Evolutionary conservation across 2,329 filamentous ascomycete genomes (phyloP), one percentile per base, ranked within the genome.

Genomic region (Elsinoe ampelina): DNA sequence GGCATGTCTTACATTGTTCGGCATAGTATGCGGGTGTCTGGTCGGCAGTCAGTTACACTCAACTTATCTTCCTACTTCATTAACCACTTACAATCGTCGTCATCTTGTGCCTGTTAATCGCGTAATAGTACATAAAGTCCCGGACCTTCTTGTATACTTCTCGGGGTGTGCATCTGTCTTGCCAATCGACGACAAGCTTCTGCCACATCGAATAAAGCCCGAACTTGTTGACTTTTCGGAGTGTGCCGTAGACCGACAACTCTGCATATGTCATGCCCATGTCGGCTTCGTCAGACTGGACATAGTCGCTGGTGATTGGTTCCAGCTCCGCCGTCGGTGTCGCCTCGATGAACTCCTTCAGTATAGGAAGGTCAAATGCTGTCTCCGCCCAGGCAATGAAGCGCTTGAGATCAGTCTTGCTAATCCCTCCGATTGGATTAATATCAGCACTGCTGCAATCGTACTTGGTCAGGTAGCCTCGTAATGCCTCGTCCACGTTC

Each of bases 381-480:
- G 67, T 71, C 54, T 74, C 69, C 2, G 83, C 79, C 77, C 81
- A 89, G n/a, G 71, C 72, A 58, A 89, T 86, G 71, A 91, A 89
- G 8, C 77, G 71, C 67, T 86, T 87, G 1, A 89, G 72, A 63
- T 90, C 86, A 1, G 76, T 81, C 68, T 89, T 89, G 58, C 74
- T 77, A 57, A 83, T 80, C 10, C 76, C 76, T 13, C 81, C 83
- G 52, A 86, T 84, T 2, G 83, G 83, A 62, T 85, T 82, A 66
- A 84, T 72, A 62, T 76, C 73, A 13, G 75, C 75, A n/a, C 68
- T 71, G 6, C 65, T 70, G 64, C 78, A 81, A 66, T 87, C 85
- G 64, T 87, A 87, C 69, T 88, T 87, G n/a, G 85, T 88, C 19
- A 86, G 72, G 67, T 87, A 83, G 17, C 76, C 77, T 26, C 77